Conservation (phyloP, 129 eudicot species). For the Smallanthus sonchifolius region DNA sequence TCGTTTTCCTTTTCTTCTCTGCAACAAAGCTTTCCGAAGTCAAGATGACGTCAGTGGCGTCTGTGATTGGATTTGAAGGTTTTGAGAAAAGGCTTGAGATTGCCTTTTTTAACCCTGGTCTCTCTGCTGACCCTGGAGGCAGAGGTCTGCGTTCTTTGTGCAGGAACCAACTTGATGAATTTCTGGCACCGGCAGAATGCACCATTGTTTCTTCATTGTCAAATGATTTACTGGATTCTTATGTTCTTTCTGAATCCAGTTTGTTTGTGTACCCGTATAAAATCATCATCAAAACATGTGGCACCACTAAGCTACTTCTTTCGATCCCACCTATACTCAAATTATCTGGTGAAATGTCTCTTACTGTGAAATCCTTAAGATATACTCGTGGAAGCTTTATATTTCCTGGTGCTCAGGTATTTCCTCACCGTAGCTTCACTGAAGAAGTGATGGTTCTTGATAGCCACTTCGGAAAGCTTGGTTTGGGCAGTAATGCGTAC, state of each 20-base stretch:
- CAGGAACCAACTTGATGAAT: constrained; percentile 60
- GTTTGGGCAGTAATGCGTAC: constrained; percentile 47
- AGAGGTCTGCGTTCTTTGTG: constrained; percentile 56
- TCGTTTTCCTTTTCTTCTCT: constrained; percentile 9
- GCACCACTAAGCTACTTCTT: constrained; percentile 82
- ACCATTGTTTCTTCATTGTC: constrained; percentile 65
- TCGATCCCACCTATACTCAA: constrained; percentile 80
- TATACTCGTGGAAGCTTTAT: constrained; percentile 84
- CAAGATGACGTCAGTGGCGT: constrained; percentile 56
- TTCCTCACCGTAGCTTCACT: constrained; percentile 73
- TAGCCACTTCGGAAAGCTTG: constrained; percentile 50
- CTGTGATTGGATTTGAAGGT: constrained; percentile 85
- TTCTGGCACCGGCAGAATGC: constrained; percentile 76
- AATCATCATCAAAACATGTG: constrained; percentile 85
- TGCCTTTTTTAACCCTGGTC: constrained; percentile 43
- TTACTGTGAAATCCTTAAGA: constrained; percentile 55
- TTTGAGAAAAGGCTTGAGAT: constrained; percentile 84
- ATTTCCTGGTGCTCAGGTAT: constrained; percentile 79
- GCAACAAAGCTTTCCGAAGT: constrained; percentile 9
- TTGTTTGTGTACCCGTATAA: constrained; percentile 71
- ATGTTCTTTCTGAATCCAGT: constrained; percentile 85
- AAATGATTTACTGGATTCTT: constrained; percentile 62
- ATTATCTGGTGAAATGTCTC: constrained; percentile 42
- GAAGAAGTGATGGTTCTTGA: constrained; percentile 82
- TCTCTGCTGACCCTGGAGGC: constrained; percentile 41